These are phyloP conservation scores for Pestalotiopsis sp. DNA, from an alignment of 2,329 filamentous ascomycete genomes.

Conservation along the genomic window DNA sequence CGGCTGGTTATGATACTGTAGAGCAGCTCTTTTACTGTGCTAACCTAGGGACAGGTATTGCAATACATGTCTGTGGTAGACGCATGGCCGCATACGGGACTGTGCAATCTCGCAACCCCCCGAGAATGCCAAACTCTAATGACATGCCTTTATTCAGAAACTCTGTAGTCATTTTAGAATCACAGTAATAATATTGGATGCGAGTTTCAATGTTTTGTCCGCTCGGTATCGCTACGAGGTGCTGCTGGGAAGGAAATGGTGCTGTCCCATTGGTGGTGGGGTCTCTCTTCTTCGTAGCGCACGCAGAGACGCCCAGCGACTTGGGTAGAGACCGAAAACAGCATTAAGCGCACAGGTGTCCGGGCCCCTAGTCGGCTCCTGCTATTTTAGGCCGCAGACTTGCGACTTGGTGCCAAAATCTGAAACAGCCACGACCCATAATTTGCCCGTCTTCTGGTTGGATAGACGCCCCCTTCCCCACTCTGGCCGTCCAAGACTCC, in stretches of 20 bases:
- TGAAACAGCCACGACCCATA: conserved; percentile 7
- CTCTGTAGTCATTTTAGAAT: background rate
- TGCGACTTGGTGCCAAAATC: conserved; percentile 7
- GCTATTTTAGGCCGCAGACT: conserved; percentile 5
- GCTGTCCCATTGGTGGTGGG: background rate
- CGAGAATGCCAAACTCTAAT: background rate
- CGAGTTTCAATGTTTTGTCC: background rate
- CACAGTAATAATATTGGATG: background rate
- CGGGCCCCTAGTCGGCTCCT: conserved; percentile 1
- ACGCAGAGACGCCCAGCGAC: background rate
- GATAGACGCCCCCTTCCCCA: background rate
- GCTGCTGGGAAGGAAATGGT: background rate
- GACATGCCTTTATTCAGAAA: background rate
- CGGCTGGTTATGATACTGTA: background rate
- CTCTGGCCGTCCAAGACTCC: no score
- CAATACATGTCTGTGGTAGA: no score
- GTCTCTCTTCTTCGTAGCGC: background rate
- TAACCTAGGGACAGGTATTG: no score
- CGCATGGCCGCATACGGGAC: background rate
- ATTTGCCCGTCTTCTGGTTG: conserved; percentile 1
- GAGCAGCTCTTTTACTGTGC: background rate
- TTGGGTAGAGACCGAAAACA: background rate
- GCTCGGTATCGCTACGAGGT: background rate
- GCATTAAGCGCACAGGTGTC: conserved; percentile 1
- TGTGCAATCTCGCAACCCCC: background rate